These are phyloP conservation scores for Chalara sp. DNA, from an alignment of 2,329 filamentous ascomycete genomes.

Conservation along the genomic window DNA sequence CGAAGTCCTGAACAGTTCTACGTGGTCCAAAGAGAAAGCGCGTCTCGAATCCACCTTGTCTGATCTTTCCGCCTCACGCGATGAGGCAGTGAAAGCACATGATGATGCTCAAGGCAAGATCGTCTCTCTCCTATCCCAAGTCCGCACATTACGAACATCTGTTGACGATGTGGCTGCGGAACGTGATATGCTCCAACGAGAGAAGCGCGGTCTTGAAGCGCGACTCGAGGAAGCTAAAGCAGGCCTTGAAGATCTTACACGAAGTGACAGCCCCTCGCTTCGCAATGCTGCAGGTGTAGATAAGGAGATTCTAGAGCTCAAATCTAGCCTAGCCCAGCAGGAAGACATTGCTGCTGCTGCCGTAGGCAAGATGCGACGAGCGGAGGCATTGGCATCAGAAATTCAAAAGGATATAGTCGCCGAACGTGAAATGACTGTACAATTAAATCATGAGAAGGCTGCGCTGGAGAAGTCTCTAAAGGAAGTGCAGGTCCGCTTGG, in stretches of 20 bases:
- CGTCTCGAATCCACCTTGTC: constrained; percentile 84
- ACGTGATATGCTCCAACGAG: constrained; percentile 74
- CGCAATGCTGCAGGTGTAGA: constrained; percentile 86
- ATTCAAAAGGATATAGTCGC: constrained; percentile 86
- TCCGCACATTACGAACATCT: constrained; percentile 72
- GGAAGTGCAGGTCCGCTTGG: constrained; percentile 80
- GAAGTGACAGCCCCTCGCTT: constrained; percentile 78
- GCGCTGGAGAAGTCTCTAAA: constrained; percentile 83
- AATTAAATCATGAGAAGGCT: constrained; percentile 85
- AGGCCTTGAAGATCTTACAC: constrained; percentile 79
- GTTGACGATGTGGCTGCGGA: constrained; percentile 83
- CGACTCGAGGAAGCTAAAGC: constrained; percentile 82
- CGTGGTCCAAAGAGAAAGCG: constrained; percentile 96
- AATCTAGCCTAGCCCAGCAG: constrained; percentile 81
- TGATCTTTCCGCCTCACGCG: constrained; percentile 82
- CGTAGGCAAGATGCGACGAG: constrained; percentile 93
- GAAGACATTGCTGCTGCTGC: constrained; percentile 89
- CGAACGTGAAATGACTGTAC: constrained; percentile 75
- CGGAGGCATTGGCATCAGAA: constrained; percentile 80
- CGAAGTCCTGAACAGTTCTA: constrained; percentile 93
- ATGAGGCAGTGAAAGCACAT: constrained; percentile 88
- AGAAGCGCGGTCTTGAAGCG: constrained; percentile 84
- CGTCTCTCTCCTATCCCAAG: constrained; percentile 82
- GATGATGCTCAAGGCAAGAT: constrained; percentile 94
- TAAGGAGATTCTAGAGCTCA: constrained; percentile 82